Conservation (phyloP, 176 grass and related monocot genomes). For the Puya raimondii region DNA sequence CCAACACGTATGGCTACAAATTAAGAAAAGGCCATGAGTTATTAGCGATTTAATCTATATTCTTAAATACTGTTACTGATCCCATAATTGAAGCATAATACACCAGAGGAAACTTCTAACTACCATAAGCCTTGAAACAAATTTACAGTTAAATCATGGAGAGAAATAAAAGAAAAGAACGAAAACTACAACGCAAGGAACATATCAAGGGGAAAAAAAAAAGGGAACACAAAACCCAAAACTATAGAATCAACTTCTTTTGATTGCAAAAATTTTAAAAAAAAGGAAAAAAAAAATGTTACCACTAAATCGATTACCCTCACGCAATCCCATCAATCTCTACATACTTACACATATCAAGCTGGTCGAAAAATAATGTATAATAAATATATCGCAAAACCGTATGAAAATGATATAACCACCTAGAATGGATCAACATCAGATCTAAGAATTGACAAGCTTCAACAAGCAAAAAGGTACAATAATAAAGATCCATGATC, state of each 20-base stretch:
- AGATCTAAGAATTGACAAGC: slow-evolving; percentile 7
- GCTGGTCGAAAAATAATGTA: neutral
- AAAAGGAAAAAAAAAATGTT: slow-evolving; percentile 2
- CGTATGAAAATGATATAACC: neutral
- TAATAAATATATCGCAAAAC: neutral
- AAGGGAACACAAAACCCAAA: too few species aligned
- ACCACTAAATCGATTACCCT: neutral
- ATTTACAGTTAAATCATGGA: slow-evolving; percentile 10
- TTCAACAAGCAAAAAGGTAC: neutral
- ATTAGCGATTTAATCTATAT: too few species aligned
- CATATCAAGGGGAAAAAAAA: too few species aligned
- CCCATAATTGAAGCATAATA: too few species aligned
- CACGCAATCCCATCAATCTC: neutral
- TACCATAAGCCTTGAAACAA: too few species aligned
- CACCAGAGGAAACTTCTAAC: too few species aligned
- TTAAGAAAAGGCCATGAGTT: too few species aligned
- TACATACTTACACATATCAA: neutral
- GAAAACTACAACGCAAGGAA: too few species aligned
- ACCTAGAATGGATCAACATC: neutral
- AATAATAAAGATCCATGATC: neutral
- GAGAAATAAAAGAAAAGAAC: too few species aligned
- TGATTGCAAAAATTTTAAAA: neutral
- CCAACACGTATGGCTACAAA: too few species aligned
- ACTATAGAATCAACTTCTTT: too few species aligned
- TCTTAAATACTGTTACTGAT: too few species aligned